These are phyloP conservation scores for Hortiboletus rubellus DNA, from an alignment of 1,284 basidiomycete species.

Conservation along the genomic window DNA sequence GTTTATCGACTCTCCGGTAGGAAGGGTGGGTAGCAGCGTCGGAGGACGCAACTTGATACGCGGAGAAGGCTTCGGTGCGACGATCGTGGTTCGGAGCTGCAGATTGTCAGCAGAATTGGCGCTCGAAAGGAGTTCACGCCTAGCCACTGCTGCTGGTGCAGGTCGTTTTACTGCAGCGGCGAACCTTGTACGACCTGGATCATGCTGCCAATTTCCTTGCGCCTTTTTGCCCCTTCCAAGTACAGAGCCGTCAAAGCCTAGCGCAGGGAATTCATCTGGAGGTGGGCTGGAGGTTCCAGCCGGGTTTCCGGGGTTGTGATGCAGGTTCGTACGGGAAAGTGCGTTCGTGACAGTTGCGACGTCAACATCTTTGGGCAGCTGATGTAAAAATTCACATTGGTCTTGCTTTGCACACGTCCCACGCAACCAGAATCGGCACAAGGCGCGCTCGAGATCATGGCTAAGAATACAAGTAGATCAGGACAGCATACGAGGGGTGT, in stretches of 20 bases:
- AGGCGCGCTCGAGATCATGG: slow-evolving; percentile 87
- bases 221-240: slow-evolving; percentile 38
- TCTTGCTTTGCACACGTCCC: slow-evolving; percentile 96
- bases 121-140: slow-evolving; percentile 54
- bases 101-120: slow-evolving; percentile 58
- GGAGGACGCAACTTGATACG: slow-evolving; percentile 83
- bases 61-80: slow-evolving; percentile 82
- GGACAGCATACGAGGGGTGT: neutral
- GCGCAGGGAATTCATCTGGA: slow-evolving; percentile 86
- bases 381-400: slow-evolving; percentile 87
- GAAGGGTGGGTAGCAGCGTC: slow-evolving; percentile 82
- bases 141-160: slow-evolving; percentile 43
- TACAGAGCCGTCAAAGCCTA: slow-evolving; percentile 48
- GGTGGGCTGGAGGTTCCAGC: slow-evolving; percentile 45
- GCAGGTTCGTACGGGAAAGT: slow-evolving; percentile 69
- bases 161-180: slow-evolving; percentile 78
- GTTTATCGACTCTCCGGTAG: slow-evolving; percentile 79
- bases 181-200: slow-evolving; percentile 83
- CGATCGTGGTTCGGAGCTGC: slow-evolving; percentile 64
- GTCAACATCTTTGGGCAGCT: slow-evolving; percentile 80
- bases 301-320: slow-evolving; percentile 40
- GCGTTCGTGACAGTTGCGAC: slow-evolving; percentile 64
- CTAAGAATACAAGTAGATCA: slow-evolving; percentile 41
- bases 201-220: slow-evolving; percentile 49
- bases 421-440: slow-evolving; percentile 97